A percentile compares a stretch with the other conserved stretches of the same genome.
Conservation (phyloP, 2,329 filamentous ascomycete species). For the Neopestalotiopsis sp. region DNA sequence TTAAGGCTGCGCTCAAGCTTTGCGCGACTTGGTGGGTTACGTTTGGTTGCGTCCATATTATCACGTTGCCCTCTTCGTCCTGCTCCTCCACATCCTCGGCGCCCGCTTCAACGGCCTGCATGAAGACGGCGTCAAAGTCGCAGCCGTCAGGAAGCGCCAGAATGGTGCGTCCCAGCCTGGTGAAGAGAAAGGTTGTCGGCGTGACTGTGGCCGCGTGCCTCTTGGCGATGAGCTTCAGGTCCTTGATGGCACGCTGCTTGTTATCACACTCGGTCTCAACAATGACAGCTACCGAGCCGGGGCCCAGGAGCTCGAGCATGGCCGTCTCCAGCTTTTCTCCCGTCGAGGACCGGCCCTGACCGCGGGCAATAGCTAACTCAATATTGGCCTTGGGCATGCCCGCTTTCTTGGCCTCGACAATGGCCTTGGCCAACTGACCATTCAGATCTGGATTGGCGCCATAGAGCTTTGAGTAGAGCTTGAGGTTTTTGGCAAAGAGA, state of each 20-base stretch:
- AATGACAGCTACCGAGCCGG: constrained; percentile 72
- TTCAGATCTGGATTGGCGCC: constrained; percentile 78
- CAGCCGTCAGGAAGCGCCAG: constrained; percentile 52
- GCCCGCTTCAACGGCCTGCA: constrained; percentile 84
- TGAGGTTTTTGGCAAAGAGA: constrained; percentile 73
- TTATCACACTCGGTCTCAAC: constrained; percentile 88
- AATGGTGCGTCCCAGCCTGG: constrained; percentile 75
- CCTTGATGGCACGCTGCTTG: constrained; percentile 73
- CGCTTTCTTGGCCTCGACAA: constrained; percentile 81
- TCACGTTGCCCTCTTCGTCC: constrained; percentile 70
- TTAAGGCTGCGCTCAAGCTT: constrained; percentile 65
- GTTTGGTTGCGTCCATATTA: constrained; percentile 73
- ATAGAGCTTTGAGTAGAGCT: constrained; percentile 76
- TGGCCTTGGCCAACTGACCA: constrained; percentile 73
- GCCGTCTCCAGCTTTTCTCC: constrained; percentile 79
- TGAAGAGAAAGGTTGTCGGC: constrained; percentile 83
- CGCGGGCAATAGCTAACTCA: constrained; percentile 84
- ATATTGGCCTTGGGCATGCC: constrained; percentile 85
- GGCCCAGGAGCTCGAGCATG: constrained; percentile 81
- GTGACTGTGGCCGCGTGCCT: constrained; percentile 71
- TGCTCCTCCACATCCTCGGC: constrained; percentile 74
- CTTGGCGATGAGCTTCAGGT: constrained; percentile 75
- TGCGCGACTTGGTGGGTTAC: constrained; percentile 69
- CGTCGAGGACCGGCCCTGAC: constrained; percentile 79
- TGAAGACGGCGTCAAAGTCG: constrained; percentile 71